Conservation (phyloP, 495 filamentous ascomycete genomes). For the Thozetella sp. region DNA sequence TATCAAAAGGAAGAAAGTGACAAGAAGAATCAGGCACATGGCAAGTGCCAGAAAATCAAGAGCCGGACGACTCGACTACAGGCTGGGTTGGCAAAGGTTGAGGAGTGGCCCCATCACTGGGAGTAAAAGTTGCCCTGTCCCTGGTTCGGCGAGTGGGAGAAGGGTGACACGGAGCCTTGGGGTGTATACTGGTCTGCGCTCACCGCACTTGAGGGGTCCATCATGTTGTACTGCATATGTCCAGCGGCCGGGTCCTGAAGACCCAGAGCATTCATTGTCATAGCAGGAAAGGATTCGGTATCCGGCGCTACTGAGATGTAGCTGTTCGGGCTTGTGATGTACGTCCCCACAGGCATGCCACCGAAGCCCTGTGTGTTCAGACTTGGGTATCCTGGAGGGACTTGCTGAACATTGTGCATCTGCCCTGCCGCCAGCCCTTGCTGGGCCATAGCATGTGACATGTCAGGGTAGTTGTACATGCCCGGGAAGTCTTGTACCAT, state of each 20-base stretch:
- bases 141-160: conserved; percentile 39
- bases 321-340: conserved; percentile 10
- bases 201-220: conserved; percentile 18
- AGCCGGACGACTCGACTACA: too few relatives aligned
- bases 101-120: conserved; percentile 2
- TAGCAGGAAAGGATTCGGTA: conserved; percentile 34
- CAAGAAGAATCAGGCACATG: background rate
- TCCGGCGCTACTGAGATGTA: conserved; percentile 20
- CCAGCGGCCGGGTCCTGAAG: conserved; percentile 28
- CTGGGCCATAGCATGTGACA: conserved; percentile 15
- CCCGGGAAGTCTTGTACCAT: background rate
- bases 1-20: background rate
- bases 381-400: conserved; percentile 7
- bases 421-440: background rate
- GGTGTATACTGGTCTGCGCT: conserved; percentile 35
- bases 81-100: background rate
- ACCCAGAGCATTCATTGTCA: conserved; percentile 33
- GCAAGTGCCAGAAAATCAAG: too few relatives aligned
- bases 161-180: conserved; percentile 43
- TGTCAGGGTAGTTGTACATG: conserved; percentile 5
- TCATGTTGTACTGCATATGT: conserved; percentile 9
- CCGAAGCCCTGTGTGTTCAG: conserved; percentile 18
- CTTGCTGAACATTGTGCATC: conserved; percentile 10
- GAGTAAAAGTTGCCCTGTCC: conserved; percentile 36
- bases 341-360: conserved; percentile 20